phyloP scores from a whole-genome alignment of 805 yeast genomes.

The Naumovozyma baii region DNA sequence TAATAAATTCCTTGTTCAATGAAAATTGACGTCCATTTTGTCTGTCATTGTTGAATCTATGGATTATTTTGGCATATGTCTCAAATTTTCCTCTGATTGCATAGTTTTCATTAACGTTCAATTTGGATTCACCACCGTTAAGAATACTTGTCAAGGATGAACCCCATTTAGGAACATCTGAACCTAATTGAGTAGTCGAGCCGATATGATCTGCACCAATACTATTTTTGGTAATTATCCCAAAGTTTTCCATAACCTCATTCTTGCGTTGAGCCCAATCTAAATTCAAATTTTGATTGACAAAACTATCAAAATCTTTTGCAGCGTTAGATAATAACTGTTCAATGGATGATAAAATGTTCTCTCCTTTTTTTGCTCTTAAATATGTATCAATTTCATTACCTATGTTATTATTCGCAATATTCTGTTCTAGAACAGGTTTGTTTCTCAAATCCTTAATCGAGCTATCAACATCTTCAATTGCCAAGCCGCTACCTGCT shows the following conservation, averaged over 20 bases:
- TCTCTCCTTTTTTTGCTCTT: constrained; percentile 68
- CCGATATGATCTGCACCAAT: constrained; percentile 1
- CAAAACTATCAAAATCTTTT: constrained; percentile 70
- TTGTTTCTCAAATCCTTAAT: constrained; percentile 46
- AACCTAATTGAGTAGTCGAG: constrained; percentile 1
- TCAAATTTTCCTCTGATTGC: constrained; percentile 50
- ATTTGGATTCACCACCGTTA: constrained; percentile 26
- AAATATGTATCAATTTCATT: constrained; percentile 56
- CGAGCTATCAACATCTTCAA: constrained; percentile 69
- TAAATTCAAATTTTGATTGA: constrained; percentile 58
- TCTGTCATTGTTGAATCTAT: constrained; percentile 61
- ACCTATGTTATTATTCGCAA: constrained; percentile 41
- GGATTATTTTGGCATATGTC: constrained; percentile 60
- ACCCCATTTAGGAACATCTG: constrained; percentile 20
- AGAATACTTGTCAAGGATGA: constrained; percentile 12
- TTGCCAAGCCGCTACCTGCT: constrained; percentile 80
- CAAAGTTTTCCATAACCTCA: constrained; percentile 64
- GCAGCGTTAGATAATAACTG: constrained; percentile 66
- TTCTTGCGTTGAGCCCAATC: constrained; percentile 81
- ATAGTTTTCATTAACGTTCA: constrained; percentile 37
- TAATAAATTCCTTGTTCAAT: constrained; percentile 50
- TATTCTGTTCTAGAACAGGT: constrained; percentile 56
- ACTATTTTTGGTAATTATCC: constrained; percentile 37
- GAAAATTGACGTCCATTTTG: constrained; percentile 43
- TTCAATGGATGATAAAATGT: constrained; percentile 72